phyloP scores from a whole-genome alignment of 1,284 basidiomycete species.

The Wallemia ichthyophaga region DNA sequence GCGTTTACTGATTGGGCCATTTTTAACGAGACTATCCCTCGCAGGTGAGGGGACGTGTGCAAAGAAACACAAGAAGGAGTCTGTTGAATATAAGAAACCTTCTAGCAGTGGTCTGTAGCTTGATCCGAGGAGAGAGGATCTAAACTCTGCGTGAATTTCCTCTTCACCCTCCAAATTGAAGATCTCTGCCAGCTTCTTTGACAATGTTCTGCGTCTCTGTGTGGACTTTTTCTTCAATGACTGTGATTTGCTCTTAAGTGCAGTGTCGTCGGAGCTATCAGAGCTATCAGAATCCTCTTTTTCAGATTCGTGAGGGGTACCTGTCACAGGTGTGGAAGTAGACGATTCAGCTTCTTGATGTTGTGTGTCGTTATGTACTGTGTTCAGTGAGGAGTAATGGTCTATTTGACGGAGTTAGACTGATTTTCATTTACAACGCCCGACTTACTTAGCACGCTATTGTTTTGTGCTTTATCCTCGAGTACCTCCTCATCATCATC shows the following conservation, averaged over 20 bases:
- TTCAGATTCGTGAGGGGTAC: neutral
- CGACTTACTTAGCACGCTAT: neutral
- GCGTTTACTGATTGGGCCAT: constrained; percentile 53
- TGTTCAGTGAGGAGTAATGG: neutral
- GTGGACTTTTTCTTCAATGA: neutral
- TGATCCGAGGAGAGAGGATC: neutral
- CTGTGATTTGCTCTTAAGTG: neutral
- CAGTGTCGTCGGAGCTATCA: neutral
- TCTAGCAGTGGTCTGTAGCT: constrained; percentile 30
- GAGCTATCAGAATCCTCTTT: neutral
- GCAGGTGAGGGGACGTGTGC: constrained; percentile 44
- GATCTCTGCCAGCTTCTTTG: neutral
- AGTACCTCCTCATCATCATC: neutral
- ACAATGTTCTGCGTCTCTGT: neutral
- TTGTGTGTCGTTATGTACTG: neutral
- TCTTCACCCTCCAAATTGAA: neutral
- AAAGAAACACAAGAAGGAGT: constrained; percentile 77
- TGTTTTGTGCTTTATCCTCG: neutral
- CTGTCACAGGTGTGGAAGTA: neutral
- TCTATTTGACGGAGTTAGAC: neutral
- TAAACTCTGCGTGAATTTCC: neutral
- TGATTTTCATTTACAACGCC: neutral
- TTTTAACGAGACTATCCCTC: constrained; percentile 60
- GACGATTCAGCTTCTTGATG: neutral
- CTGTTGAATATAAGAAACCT: constrained; percentile 86